Conservation (phyloP, 2,329 filamentous ascomycete genomes). For the Tolypocladium pustulatum region DNA sequence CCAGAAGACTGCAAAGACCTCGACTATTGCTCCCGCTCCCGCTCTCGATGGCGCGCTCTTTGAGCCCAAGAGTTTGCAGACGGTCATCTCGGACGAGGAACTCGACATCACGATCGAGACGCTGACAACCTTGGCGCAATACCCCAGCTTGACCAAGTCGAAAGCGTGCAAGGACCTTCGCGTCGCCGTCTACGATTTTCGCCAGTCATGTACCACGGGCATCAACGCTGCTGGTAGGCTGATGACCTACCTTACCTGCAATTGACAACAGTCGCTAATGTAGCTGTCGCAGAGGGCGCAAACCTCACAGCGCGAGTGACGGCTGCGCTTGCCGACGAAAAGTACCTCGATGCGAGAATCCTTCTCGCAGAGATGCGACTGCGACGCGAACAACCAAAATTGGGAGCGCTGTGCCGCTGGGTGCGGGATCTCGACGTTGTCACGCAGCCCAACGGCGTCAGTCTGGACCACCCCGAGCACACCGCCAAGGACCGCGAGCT, state of each 20-base stretch:
- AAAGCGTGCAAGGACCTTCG: conserved; percentile 58
- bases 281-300: conserved; percentile 30
- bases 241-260: background rate
- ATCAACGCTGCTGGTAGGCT: conserved; percentile 42
- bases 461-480: conserved; percentile 20
- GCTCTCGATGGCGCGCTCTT: conserved; percentile 22
- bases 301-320: conserved; percentile 59
- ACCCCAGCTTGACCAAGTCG: conserved; percentile 55
- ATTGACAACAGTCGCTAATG: background rate
- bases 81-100: conserved; percentile 51
- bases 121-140: conserved; percentile 43
- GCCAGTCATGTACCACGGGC: conserved; percentile 57
- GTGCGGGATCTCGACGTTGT: conserved; percentile 61
- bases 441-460: conserved; percentile 37
- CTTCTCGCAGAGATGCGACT: conserved; percentile 61
- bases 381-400: conserved; percentile 51
- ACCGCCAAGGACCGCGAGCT: conserved; percentile 41
- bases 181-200: conserved; percentile 58
- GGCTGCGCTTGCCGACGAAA: conserved; percentile 53
- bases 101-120: conserved; percentile 59
- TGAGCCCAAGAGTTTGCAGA: conserved; percentile 39
- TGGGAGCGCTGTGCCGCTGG: conserved; percentile 62
- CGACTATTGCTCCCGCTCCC: conserved; percentile 16
- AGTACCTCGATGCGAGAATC: conserved; percentile 54
- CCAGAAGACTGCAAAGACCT: conserved; percentile 27